Base-by-base conservation (phyloP, 768 basidiomycete species). In the Boletus edulis region DNA sequence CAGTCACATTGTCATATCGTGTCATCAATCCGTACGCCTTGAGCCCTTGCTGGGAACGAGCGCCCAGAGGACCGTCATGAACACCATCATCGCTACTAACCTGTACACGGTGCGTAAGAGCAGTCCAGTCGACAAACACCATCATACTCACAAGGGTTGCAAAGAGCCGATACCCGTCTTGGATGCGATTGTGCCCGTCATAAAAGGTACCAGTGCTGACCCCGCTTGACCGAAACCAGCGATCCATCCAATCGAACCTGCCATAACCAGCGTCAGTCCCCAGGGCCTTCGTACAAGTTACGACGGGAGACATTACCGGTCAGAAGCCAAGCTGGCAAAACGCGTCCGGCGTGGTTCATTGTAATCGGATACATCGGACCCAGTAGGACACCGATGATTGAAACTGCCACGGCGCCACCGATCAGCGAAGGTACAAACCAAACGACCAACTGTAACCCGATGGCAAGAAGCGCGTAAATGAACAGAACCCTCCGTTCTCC, bases 261-360 rank as follows among this genome's bases (percentile, higher is more conserved):
- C 31, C 45, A 20, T 10, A 32, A 31, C 11, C 3, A 29, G 7
- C 9, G 38, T 56, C 38, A 59, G 39, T 31, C 17, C 17, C 14
- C 34, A 14, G 15, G 5, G 12, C 20, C 44, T 10, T 22, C 17
- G 2, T 22, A 22, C 27, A 22, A 32, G 18, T 29, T 18, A 12
- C 27, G 15, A 49, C 1, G 10, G 31, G 13, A 17, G 18, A 42
- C 3, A 4, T 56, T 49, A 40, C 81, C 82, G 0, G 78, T 78
- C 22, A 91, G 76, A 10, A 94, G 75, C 78, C 85, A 85, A 9
- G 77, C 76, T 7, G 91, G 92, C 10, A 94, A 69, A 49, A 91
- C 76, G 2, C 82, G 77, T 7, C 83, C 79, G 1, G 85, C 74
- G 42, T 87, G 81, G 64, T 87, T 89, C 82, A 93, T 84, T 10